Evolutionary conservation across 192 early-diverging fungal genomes (phyloP).

Genomic region (Backusella mclennaniae): DNA sequence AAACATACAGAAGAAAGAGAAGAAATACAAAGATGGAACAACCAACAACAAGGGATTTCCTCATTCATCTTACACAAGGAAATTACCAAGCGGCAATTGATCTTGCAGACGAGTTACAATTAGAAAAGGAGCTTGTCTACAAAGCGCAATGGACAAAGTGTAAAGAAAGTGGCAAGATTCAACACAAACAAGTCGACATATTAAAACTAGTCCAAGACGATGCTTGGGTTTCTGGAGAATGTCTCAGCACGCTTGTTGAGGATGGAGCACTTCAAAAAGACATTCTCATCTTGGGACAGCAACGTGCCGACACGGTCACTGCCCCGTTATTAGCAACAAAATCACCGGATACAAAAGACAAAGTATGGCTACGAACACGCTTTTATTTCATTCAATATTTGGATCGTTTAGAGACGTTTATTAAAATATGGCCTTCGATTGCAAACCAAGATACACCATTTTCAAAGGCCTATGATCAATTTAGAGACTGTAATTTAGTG

Average conservation of each 20-base stretch:
- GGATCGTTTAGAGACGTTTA: conserved; percentile 61
- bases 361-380: conserved; percentile 48
- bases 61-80: conserved; percentile 46
- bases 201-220: conserved; percentile 54
- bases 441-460: conserved; percentile 25
- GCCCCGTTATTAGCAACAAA: conserved; percentile 22
- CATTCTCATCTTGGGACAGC: conserved; percentile 54
- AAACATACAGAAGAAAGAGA: neutral
- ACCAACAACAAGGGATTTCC: conserved; percentile 48
- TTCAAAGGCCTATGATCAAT: conserved; percentile 47
- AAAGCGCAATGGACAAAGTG: conserved; percentile 56
- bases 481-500: conserved; percentile 63
- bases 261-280: conserved; percentile 30
- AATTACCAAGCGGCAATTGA: conserved; percentile 59
- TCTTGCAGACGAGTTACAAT: conserved; percentile 47
- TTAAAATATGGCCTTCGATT: conserved; percentile 43
- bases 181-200: conserved; percentile 33
- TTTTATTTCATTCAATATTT: conserved; percentile 58
- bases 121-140: conserved; percentile 61
- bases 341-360: conserved; percentile 23
- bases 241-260: conserved; percentile 41
- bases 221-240: conserved; percentile 57
- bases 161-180: conserved; percentile 29
- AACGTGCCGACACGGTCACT: conserved; percentile 21
- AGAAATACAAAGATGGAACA: conserved; percentile 20